Evolutionary conservation across 1,139 yeast genomes (phyloP).

Genomic region (Debaryomyces sp.): DNA sequence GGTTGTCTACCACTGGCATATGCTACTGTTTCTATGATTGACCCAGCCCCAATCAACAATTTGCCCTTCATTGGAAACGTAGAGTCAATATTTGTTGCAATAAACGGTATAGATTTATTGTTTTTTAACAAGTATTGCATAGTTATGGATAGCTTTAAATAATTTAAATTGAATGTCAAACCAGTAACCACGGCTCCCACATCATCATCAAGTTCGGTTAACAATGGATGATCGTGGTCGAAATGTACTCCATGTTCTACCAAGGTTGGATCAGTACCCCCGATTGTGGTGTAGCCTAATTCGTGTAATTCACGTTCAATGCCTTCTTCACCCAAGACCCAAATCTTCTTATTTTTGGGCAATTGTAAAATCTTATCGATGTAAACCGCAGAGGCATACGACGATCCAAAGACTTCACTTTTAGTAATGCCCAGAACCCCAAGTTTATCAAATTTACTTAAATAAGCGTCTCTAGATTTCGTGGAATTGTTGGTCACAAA

Average conservation of each 20-base stretch:
- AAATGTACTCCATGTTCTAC: constrained; percentile 34
- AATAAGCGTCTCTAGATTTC: constrained; percentile 78
- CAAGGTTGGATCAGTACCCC: constrained; percentile 42
- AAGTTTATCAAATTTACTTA: constrained; percentile 70
- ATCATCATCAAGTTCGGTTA: constrained; percentile 57
- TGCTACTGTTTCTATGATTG: constrained; percentile 80
- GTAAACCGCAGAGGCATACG: constrained; percentile 90
- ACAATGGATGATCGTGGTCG: constrained; percentile 34
- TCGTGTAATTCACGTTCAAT: constrained; percentile 47
- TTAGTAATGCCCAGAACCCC: constrained; percentile 67
- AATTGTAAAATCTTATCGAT: constrained; percentile 74
- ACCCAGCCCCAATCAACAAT: constrained; percentile 92
- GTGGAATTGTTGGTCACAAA: constrained; percentile 97
- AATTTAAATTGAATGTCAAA: constrained; percentile 72
- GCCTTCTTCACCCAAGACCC: constrained; percentile 52
- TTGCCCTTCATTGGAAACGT: constrained; percentile 90
- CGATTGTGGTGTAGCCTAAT: constrained; percentile 44
- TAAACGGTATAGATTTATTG: constrained; percentile 68
- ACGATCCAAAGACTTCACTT: constrained; percentile 85
- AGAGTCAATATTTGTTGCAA: constrained; percentile 95
- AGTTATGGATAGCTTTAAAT: constrained; percentile 79
- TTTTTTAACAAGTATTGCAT: constrained; percentile 70
- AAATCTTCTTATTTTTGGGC: constrained; percentile 56
- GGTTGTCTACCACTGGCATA: constrained; percentile 73
- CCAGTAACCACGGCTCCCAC: constrained; percentile 95